Percentiles rank a stretch among this genome's conserved stretches.
Conservation (phyloP, 441 rosid genomes). For the Jatropha podagrica region DNA sequence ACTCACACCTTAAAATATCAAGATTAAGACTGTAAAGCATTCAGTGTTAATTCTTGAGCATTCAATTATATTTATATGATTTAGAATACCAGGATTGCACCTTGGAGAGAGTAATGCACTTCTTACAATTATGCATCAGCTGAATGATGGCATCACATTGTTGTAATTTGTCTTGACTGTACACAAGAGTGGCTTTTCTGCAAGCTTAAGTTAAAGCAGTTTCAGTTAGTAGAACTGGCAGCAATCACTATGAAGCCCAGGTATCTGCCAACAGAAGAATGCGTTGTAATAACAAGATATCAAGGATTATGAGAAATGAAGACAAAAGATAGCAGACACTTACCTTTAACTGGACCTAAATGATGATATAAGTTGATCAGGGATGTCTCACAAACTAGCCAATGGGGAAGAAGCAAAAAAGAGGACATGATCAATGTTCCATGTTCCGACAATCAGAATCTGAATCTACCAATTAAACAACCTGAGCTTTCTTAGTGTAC, state of each 20-base stretch:
- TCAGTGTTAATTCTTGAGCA: constrained; percentile 25
- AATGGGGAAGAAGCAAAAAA: neutral
- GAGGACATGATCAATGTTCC: neutral
- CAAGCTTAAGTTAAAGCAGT: constrained; percentile 87
- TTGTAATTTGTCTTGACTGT: constrained; percentile 45
- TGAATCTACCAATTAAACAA: neutral
- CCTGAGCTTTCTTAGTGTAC: neutral
- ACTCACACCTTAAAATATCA: constrained; percentile 53
- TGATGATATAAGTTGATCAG: neutral
- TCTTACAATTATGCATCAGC: constrained; percentile 73
- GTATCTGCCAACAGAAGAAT: constrained; percentile 49
- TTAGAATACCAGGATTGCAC: constrained; percentile 23
- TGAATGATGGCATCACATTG: constrained; percentile 81
- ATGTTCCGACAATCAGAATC: too few relatives aligned
- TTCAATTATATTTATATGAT: neutral
- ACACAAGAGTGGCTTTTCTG: constrained; percentile 26
- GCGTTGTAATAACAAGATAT: neutral
- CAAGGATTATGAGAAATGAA: neutral
- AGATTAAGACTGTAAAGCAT: constrained; percentile 49
- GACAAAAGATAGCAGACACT: neutral
- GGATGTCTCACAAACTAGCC: too few relatives aligned
- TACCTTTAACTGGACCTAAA: neutral
- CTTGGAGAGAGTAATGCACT: constrained; percentile 29
- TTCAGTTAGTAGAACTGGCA: constrained; percentile 73
- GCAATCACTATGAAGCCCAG: constrained; percentile 80